phyloP scores from a whole-genome alignment of 2,329 filamentous ascomycete species.

The Diaporthe vexans region DNA sequence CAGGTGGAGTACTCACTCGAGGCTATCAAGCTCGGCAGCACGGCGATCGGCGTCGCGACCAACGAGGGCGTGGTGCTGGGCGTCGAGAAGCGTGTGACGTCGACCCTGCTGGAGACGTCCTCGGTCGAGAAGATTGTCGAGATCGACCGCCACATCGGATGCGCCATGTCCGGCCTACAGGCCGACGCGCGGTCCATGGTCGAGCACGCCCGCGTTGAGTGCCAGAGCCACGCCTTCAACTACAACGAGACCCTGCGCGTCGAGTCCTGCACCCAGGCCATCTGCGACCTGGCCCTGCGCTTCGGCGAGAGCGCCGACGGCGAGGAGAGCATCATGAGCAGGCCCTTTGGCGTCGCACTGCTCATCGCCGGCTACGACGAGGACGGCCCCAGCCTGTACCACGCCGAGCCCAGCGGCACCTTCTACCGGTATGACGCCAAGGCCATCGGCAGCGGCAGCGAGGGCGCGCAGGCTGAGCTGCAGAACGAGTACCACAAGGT shows the following conservation, averaged over 20 bases:
- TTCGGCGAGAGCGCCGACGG: conserved; percentile 98
- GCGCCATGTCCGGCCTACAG: conserved; percentile 98
- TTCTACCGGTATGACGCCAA: conserved; percentile 99
- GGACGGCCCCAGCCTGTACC: conserved; percentile 96
- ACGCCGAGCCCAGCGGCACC: conserved; percentile 96
- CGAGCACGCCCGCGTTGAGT: conserved; percentile 97
- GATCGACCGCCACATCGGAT: conserved; percentile 98
- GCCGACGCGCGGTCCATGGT: conserved; percentile 98
- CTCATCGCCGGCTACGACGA: conserved; percentile 98
- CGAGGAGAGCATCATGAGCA: conserved; percentile 98
- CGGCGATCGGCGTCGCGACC: conserved; percentile 97
- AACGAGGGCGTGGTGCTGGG: conserved; percentile 95
- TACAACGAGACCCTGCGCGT: conserved; percentile 95
- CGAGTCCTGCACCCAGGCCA: conserved; percentile 98
- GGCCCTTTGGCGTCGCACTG: conserved; percentile 96
- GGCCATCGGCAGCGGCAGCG: conserved; percentile 96
- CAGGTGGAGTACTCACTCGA: conserved; percentile 99
- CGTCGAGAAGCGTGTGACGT: conserved; percentile 99
- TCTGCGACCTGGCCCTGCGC: conserved; percentile 95
- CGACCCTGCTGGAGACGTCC: conserved; percentile 94
- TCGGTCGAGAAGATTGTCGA: conserved; percentile 99
- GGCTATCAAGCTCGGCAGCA: conserved; percentile 99
- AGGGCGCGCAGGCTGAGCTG: conserved; percentile 96
- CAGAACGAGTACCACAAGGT: conserved; percentile 99
- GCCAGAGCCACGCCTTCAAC: conserved; percentile 97